Evolutionary conservation across 2,329 filamentous ascomycete species (phyloP), one percentile per base, ranked within the genome.

Genomic region (Bipolaris zeicola): DNA sequence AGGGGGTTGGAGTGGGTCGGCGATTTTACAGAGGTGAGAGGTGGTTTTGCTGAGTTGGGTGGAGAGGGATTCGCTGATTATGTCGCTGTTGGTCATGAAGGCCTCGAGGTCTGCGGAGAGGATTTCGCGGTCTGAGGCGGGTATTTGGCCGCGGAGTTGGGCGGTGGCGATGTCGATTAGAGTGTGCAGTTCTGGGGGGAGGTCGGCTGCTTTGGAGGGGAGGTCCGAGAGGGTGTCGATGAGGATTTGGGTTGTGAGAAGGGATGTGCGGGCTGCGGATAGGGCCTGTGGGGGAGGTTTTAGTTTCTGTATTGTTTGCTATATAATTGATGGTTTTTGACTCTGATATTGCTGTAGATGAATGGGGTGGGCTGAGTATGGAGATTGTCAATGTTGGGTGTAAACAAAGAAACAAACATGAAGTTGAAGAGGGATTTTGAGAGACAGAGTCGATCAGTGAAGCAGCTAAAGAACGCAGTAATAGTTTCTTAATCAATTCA

Each of bases 141-240:
- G 55, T 6, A 81, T 61, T 11, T 73, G 69, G 41, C 72, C 73
- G 16, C 70, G 72, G 8, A 81, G 69, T 38, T 74, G 70, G 0
- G 80, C 78, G 10, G 72, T 72, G 5, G 78, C 66, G 7, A 80
- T 70, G n/a, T 78, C 76, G 28, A 79, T 77, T 5, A 77, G 66
- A 46, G 79, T 68, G 61, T 77, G 76, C 1, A 82, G 67, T 64
- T 80, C 78, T 8, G 70, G 69, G 14, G 77, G 75, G n/a, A 81
- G 65, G 5, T 73, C 68, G 39, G 69, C 60, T n/a, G 66, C 66
- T 33, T 67, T 66, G 13, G 71, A 74, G 2, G 74, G 68, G 6
- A 79, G 61, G n/a, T 64, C 60, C 3, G 69, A 58, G 5, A 81
- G 64, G 11, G 74, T 69, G n/a, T 61, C 57, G 34, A 69, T 68